These are phyloP conservation scores for Solanum hybrid DNA, from an alignment of 305 asterid genomes.

Conservation along the genomic window DNA sequence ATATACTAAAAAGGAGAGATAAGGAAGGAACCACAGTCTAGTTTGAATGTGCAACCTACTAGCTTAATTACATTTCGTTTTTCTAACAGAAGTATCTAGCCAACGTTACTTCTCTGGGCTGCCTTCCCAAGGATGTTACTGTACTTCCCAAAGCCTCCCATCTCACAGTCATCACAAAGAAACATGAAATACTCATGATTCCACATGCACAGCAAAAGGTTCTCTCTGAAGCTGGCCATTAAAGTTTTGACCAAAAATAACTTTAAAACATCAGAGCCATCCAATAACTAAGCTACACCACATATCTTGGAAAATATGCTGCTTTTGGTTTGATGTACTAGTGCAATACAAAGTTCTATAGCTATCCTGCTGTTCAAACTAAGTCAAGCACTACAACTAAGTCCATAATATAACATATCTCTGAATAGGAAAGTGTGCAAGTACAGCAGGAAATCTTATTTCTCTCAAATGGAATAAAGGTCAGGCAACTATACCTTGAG, in stretches of 20 bases:
- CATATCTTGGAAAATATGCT: background rate
- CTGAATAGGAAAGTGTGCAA: background rate
- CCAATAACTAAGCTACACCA: background rate
- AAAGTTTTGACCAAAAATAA: background rate
- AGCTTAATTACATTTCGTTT: background rate
- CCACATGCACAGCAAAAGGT: background rate
- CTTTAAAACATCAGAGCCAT: background rate
- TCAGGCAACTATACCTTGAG: slow-evolving; percentile 56
- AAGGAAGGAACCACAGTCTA: background rate
- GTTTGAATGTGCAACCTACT: background rate
- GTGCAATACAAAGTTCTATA: background rate
- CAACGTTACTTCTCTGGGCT: background rate
- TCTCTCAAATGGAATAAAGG: background rate
- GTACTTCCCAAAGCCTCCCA: background rate
- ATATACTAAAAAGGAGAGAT: background rate
- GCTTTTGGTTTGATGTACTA: background rate
- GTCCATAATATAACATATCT: background rate
- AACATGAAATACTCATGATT: background rate
- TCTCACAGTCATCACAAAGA: background rate
- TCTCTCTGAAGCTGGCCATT: background rate
- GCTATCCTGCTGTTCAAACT: background rate
- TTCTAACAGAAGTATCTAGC: background rate
- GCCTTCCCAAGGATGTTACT: background rate
- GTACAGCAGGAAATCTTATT: background rate
- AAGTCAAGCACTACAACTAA: background rate